phyloP scores from a whole-genome alignment of 2,329 filamentous ascomycete species.

The Lecanicillium sp. region DNA sequence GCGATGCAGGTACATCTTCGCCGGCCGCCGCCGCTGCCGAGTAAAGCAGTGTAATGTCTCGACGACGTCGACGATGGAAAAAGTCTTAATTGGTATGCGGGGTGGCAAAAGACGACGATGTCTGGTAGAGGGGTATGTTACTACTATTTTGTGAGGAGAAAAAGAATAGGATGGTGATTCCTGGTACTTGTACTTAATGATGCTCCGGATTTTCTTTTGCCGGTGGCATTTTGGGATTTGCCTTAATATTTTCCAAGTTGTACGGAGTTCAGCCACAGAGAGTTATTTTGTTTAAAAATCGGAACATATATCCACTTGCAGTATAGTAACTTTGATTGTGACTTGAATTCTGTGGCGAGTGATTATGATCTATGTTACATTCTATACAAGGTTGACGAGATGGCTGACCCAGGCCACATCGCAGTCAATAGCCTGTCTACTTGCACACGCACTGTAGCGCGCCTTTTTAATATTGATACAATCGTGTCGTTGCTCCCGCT shows the following conservation, averaged over 20 bases:
- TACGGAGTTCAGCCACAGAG: constrained; percentile 14
- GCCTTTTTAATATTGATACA: background rate
- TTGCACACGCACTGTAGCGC: too few species aligned
- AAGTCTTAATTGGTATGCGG: background rate
- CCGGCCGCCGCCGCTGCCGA: constrained; percentile 43
- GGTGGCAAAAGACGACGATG: constrained; percentile 4
- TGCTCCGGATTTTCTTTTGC: constrained; percentile 6
- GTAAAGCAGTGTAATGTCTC: constrained; percentile 17
- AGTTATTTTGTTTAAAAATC: constrained; percentile 13
- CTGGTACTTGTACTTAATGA: constrained; percentile 14
- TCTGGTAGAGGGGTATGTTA: background rate
- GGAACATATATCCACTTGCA: constrained; percentile 8
- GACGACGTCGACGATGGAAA: background rate
- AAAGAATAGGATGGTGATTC: constrained; percentile 12
- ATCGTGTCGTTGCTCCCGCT: background rate
- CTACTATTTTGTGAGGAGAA: constrained; percentile 7
- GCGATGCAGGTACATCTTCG: constrained; percentile 50
- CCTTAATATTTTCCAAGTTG: constrained; percentile 12
- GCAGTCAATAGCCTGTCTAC: too few species aligned
- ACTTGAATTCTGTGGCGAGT: too few species aligned
- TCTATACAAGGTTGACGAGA: constrained; percentile 4
- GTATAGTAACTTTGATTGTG: background rate
- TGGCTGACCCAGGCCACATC: too few species aligned
- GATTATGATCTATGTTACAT: constrained; percentile 5
- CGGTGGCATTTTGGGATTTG: constrained; percentile 13